phyloP scores from a whole-genome alignment of 352 stramenopile species.

The Paralagenidium karlingii region DNA sequence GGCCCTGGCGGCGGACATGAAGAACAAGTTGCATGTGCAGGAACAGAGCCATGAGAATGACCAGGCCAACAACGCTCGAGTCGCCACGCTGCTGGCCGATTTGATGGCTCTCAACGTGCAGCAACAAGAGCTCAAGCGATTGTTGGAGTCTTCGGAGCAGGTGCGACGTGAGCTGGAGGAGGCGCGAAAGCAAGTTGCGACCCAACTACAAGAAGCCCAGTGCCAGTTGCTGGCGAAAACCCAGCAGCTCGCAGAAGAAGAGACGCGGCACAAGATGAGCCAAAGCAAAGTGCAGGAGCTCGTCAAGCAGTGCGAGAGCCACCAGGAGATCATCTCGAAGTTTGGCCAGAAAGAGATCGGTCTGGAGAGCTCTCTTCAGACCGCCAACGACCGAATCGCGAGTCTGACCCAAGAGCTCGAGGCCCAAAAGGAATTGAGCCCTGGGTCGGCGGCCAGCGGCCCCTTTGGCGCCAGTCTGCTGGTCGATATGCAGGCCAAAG shows the following conservation, averaged over 20 bases:
- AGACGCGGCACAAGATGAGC: too few species aligned
- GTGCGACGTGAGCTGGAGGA: conserved; percentile 49
- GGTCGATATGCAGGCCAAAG: conserved; percentile 59
- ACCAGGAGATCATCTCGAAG: too few species aligned
- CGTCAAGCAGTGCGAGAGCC: too few species aligned
- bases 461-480: conserved; percentile 38
- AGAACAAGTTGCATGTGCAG: background rate
- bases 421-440: too few species aligned
- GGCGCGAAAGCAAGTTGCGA: conserved; percentile 34
- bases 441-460: too few species aligned
- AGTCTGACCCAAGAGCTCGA: too few species aligned
- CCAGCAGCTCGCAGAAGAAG: too few species aligned
- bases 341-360: too few species aligned
- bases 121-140: conserved; percentile 53
- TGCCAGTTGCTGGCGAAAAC: too few species aligned
- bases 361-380: too few species aligned
- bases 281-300: too few species aligned
- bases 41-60: conserved; percentile 4
- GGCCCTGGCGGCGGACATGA: background rate
- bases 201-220: conserved; percentile 25
- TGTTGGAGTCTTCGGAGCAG: conserved; percentile 49
- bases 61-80: conserved; percentile 60
- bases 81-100: conserved; percentile 51
- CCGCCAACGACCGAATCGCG: too few species aligned
- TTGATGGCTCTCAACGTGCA: conserved; percentile 68